Conservation (phyloP, 331 rosid genomes). For the Quercus tomentella region DNA sequence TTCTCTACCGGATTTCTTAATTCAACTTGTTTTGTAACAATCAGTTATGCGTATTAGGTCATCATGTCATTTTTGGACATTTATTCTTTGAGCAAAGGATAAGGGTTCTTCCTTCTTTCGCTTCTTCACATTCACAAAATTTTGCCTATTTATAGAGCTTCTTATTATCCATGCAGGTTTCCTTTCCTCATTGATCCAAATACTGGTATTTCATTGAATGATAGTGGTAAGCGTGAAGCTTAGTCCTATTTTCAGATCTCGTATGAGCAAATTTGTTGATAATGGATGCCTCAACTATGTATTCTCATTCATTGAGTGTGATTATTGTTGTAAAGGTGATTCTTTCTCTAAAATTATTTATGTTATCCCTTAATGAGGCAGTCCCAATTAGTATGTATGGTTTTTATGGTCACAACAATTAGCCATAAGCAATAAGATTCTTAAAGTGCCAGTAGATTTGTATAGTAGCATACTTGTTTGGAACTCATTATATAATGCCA, state of each 20-base stretch:
- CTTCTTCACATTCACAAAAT: background rate
- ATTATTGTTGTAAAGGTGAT: background rate
- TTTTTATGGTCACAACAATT: background rate
- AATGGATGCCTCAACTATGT: background rate
- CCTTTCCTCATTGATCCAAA: conserved; percentile 80
- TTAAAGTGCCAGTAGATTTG: background rate
- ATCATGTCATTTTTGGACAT: background rate
- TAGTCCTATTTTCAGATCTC: background rate
- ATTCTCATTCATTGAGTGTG: background rate
- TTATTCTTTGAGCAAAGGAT: background rate
- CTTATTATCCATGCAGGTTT: conserved; percentile 52
- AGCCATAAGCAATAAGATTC: background rate
- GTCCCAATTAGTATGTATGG: background rate
- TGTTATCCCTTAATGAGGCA: background rate
- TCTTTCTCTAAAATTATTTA: background rate
- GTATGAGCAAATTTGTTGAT: background rate
- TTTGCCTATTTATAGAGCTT: background rate
- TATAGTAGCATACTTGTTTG: background rate
- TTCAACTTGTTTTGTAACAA: background rate
- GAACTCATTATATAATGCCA: background rate
- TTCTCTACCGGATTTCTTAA: conserved; percentile 16
- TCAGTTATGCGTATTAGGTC: background rate
- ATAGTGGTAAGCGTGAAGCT: conserved; percentile 62
- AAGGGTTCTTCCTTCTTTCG: background rate
- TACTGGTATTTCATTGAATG: conserved; percentile 61